Evolutionary conservation across 2,329 filamentous ascomycete genomes (phyloP).

Genomic region (Elsinoe necatrix): DNA sequence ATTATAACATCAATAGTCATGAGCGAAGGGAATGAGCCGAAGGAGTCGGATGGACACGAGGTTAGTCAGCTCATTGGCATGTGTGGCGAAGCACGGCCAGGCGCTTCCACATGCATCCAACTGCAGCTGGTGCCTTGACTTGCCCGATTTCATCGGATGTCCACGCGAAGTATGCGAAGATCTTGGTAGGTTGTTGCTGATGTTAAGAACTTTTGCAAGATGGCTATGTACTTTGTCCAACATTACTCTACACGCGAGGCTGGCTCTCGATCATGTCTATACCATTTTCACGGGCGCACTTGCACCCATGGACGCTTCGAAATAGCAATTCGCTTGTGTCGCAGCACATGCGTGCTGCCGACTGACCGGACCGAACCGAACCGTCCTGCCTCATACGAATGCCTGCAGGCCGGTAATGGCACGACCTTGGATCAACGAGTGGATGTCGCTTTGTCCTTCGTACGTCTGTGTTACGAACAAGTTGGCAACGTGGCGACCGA

Average conservation of each 20-base stretch:
- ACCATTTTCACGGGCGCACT: background rate
- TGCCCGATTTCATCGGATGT: background rate
- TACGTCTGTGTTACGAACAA: conserved; percentile 97
- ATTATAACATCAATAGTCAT: conserved; percentile 11
- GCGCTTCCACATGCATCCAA: conserved; percentile 7
- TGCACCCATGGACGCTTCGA: background rate
- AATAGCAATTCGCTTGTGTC: too few species aligned
- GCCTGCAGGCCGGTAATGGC: conserved; percentile 63
- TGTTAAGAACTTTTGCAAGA: too few species aligned
- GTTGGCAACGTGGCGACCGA: conserved; percentile 91
- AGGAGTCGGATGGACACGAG: background rate
- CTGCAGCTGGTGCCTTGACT: background rate
- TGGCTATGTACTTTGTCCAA: background rate
- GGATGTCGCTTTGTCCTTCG: conserved; percentile 96
- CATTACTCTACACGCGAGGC: background rate
- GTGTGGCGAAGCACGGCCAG: background rate
- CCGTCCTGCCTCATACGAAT: conserved; percentile 41
- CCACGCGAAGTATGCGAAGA: too few species aligned
- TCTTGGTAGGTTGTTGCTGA: too few species aligned
- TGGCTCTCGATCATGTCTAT: background rate
- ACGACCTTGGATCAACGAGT: conserved; percentile 50
- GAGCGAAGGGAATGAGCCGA: background rate
- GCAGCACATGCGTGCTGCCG: too few species aligned
- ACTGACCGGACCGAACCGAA: too few species aligned
- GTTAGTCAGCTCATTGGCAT: background rate